Evolutionary conservation across 2,329 filamentous ascomycete species (phyloP).

Genomic region (Penicillium sp.): DNA sequence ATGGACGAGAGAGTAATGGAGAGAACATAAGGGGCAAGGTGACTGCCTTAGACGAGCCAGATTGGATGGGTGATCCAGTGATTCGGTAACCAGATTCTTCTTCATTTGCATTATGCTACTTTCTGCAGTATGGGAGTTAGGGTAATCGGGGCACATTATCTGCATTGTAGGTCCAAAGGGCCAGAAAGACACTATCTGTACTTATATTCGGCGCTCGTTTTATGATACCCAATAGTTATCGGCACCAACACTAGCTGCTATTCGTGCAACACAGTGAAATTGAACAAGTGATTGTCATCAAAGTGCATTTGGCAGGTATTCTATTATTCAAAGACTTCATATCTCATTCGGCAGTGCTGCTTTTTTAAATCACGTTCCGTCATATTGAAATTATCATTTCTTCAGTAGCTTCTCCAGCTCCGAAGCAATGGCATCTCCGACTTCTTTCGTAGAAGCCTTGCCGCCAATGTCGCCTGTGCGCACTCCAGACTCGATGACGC

Average conservation of each 20-base stretch:
- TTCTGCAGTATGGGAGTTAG: constrained; percentile 4
- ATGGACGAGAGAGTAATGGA: constrained; percentile 25
- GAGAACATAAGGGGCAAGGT: constrained; percentile 34
- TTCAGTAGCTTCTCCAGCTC: constrained; percentile 74
- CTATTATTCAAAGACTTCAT: constrained; percentile 28
- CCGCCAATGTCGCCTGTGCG: constrained; percentile 87
- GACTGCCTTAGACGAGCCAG: constrained; percentile 47
- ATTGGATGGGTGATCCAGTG: constrained; percentile 56
- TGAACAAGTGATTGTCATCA: neutral
- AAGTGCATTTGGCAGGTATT: neutral
- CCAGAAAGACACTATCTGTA: neutral
- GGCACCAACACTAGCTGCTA: neutral
- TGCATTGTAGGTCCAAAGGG: neutral
- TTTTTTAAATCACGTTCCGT: neutral
- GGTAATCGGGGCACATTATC: neutral
- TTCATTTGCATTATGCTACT: neutral
- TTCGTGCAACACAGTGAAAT: neutral
- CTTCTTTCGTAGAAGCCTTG: constrained; percentile 71
- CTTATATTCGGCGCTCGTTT: constrained; percentile 16
- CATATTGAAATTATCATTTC: constrained; percentile 28
- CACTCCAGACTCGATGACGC: constrained; percentile 77
- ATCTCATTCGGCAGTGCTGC: constrained; percentile 25
- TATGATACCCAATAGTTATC: constrained; percentile 15
- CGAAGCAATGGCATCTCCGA: constrained; percentile 80
- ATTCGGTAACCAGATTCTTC: constrained; percentile 42